phyloP scores from a whole-genome alignment of 768 basidiomycete species.

The Mycena alexandri region DNA sequence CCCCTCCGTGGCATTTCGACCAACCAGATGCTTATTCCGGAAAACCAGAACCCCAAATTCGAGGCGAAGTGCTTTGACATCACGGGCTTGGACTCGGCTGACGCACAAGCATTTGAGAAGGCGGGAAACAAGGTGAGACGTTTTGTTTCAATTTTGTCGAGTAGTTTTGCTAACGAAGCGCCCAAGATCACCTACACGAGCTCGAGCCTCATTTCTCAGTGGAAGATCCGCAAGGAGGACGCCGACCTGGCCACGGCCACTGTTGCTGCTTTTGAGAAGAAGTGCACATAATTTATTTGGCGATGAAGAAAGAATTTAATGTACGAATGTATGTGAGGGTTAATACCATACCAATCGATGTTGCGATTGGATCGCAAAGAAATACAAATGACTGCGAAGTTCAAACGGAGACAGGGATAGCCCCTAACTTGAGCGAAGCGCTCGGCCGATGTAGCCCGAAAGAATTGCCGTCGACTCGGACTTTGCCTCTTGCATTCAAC shows the following conservation, averaged over 20 bases:
- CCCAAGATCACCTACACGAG: slow-evolving; percentile 11
- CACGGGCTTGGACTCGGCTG: neutral
- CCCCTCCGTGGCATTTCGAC: neutral
- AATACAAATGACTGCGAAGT: too few species aligned
- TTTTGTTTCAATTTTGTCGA: neutral
- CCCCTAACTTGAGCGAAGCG: too few species aligned
- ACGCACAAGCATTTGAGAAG: neutral
- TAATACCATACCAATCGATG: too few species aligned
- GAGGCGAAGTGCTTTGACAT: slow-evolving; percentile 18
- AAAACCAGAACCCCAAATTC: slow-evolving; percentile 14
- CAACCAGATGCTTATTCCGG: slow-evolving; percentile 19
- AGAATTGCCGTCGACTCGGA: too few species aligned
- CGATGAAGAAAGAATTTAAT: too few species aligned
- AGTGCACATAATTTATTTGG: neutral
- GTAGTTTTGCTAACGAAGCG: neutral
- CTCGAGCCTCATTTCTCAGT: neutral
- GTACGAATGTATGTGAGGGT: too few species aligned
- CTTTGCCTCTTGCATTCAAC: too few species aligned
- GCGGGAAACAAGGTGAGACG: slow-evolving; percentile 1
- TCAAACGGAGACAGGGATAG: too few species aligned
- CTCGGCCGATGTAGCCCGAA: too few species aligned
- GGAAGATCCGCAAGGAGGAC: slow-evolving; percentile 11
- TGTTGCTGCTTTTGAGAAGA: slow-evolving; percentile 17
- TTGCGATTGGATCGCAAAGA: too few species aligned
- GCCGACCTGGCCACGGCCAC: slow-evolving; percentile 2